phyloP scores from a whole-genome alignment of 2,329 filamentous ascomycete genomes.

The Alternaria gansuensis region DNA sequence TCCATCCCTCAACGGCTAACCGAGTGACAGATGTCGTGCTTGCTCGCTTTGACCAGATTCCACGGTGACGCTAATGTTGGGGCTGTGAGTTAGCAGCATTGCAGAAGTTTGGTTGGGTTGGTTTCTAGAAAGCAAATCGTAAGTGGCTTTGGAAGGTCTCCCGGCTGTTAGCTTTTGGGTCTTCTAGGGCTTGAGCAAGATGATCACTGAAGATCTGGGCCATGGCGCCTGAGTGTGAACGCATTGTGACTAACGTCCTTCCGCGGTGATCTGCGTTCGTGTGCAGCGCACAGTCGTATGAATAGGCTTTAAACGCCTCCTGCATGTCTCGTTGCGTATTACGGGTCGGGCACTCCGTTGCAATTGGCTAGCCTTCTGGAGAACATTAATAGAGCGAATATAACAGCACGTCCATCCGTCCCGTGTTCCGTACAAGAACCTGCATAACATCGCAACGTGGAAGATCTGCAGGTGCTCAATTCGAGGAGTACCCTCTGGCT shows the following conservation, averaged over 20 bases:
- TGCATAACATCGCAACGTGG: slow-evolving; percentile 6
- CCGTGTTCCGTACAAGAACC: background rate
- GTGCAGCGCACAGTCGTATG: slow-evolving; percentile 5
- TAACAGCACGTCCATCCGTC: slow-evolving; percentile 13
- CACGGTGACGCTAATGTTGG: background rate
- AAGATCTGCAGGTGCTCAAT: background rate
- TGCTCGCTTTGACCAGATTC: background rate
- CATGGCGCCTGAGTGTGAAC: background rate
- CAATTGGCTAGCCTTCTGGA: background rate
- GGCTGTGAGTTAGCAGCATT: background rate
- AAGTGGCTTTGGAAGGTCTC: background rate
- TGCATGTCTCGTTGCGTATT: slow-evolving; percentile 8
- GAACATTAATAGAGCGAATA: slow-evolving; percentile 14
- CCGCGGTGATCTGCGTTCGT: slow-evolving; percentile 3
- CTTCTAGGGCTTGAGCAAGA: background rate
- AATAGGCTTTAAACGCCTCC: slow-evolving; percentile 7
- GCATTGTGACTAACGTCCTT: slow-evolving; percentile 11
- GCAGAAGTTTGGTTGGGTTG: background rate
- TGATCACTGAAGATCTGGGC: slow-evolving; percentile 4
- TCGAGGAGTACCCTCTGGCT: background rate
- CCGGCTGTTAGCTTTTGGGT: background rate
- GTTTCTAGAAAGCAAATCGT: background rate
- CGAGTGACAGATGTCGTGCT: slow-evolving; percentile 12
- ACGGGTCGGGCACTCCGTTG: slow-evolving; percentile 5
- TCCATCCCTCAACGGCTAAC: slow-evolving; percentile 2